Conservation (phyloP, 2,329 filamentous ascomycete species). For the Talaromyces sp. region DNA sequence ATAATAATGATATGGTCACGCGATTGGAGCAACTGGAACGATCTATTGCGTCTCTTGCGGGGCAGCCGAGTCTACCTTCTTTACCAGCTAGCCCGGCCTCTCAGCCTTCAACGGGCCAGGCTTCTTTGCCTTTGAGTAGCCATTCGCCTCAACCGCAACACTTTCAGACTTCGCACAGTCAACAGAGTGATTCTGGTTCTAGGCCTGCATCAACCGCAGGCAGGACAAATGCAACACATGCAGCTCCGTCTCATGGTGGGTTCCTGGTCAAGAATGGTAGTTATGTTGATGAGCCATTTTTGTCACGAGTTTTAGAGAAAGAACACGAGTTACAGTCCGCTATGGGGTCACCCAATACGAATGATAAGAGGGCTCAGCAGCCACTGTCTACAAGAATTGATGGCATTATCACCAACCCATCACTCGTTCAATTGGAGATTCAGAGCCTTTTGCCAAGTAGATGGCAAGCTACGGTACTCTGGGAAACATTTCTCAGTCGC, state of each 20-base stretch:
- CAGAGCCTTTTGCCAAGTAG: constrained; percentile 21
- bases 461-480: constrained; percentile 30
- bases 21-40: constrained; percentile 29
- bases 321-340: constrained; percentile 29
- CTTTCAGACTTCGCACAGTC: too few species aligned
- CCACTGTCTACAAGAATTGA: constrained; percentile 21
- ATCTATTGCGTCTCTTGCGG: constrained; percentile 19
- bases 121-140: too few species aligned
- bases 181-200: not conserved
- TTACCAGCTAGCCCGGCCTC: not conserved
- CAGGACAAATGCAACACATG: too few species aligned
- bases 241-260: constrained; percentile 12
- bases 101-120: not conserved
- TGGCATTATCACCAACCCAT: constrained; percentile 27
- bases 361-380: constrained; percentile 4
- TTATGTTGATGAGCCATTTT: constrained; percentile 34
- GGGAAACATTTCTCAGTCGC: constrained; percentile 31
- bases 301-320: constrained; percentile 31
- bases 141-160: too few species aligned
- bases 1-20: constrained; percentile 20
- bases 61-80: not conserved
- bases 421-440: constrained; percentile 13
- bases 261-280: constrained; percentile 28
- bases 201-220: not conserved
- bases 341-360: constrained; percentile 18